phyloP scores from a whole-genome alignment of 176 grass and related monocot species.

The Raddia distichophylla region DNA sequence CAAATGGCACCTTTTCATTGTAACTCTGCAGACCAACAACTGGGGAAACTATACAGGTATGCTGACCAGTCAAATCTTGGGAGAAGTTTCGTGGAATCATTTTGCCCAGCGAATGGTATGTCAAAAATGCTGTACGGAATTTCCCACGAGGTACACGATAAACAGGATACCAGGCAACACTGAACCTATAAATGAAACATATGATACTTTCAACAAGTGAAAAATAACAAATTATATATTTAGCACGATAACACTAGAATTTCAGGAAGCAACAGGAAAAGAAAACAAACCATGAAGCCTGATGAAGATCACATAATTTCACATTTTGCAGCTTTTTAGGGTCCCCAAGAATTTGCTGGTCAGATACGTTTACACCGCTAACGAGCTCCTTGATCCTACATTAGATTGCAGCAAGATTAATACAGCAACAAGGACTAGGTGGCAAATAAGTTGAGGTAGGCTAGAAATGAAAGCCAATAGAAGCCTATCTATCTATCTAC shows the following conservation, averaged over 20 bases:
- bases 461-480: too few relatives aligned
- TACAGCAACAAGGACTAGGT: background rate
- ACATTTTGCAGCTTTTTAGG: slow-evolving; percentile 49
- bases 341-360: slow-evolving; percentile 48
- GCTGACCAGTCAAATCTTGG: slow-evolving; percentile 12
- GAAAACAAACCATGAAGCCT: slow-evolving; percentile 69
- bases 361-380: slow-evolving; percentile 21
- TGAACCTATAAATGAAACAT: slow-evolving; percentile 56
- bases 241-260: background rate
- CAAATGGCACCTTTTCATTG: slow-evolving; percentile 62
- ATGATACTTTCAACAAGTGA: slow-evolving; percentile 18
- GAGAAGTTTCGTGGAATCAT: slow-evolving; percentile 52
- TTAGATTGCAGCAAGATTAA: slow-evolving; percentile 32
- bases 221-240: slow-evolving; percentile 24
- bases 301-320: slow-evolving; percentile 68
- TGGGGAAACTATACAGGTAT: slow-evolving; percentile 46
- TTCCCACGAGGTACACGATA: slow-evolving; percentile 67
- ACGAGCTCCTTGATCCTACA: slow-evolving; percentile 67
- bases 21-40: slow-evolving; percentile 72
- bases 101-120: slow-evolving; percentile 69
- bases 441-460: too few relatives aligned
- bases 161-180: slow-evolving; percentile 81
- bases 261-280: slow-evolving; percentile 3
- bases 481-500: too few relatives aligned
- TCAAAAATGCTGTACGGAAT: slow-evolving; percentile 67